Evolutionary conservation across 2,329 filamentous ascomycete genomes (phyloP).

Genomic region (Fusarium sp.): DNA sequence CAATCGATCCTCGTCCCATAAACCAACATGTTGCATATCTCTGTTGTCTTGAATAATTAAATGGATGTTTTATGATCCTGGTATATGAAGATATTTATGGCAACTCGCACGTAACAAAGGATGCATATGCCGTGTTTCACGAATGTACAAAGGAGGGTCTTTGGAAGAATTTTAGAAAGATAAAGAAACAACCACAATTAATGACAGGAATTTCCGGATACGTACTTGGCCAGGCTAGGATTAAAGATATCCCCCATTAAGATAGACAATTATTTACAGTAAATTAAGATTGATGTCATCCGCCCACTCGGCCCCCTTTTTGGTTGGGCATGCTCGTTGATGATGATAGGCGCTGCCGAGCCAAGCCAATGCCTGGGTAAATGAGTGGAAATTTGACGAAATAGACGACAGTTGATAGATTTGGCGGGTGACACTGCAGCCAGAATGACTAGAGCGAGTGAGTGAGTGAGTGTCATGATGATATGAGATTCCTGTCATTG

Average conservation of each 20-base stretch:
- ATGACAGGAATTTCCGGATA: no score
- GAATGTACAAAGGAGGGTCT: neutral
- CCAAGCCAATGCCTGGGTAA: constrained; percentile 27
- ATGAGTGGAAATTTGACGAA: constrained; percentile 40
- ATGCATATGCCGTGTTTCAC: neutral
- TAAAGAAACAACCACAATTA: neutral
- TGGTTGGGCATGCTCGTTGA: constrained; percentile 34
- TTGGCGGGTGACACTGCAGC: constrained; percentile 1
- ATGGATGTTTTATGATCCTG: neutral
- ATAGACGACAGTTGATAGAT: constrained; percentile 1
- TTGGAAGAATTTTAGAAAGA: neutral
- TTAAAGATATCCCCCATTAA: constrained; percentile 13
- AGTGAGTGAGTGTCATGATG: neutral
- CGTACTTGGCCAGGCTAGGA: constrained; percentile 1
- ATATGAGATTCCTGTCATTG: constrained; percentile 3
- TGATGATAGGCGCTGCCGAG: constrained; percentile 45
- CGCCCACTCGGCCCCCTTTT: constrained; percentile 42
- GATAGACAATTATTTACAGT: constrained; percentile 12
- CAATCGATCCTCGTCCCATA: constrained; percentile 2
- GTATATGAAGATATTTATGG: neutral
- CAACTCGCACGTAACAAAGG: constrained; percentile 5
- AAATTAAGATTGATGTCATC: constrained; percentile 50
- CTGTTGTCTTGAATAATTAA: neutral
- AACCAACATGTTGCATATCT: neutral
- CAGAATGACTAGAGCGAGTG: no score